phyloP scores from a whole-genome alignment of 768 basidiomycete species.

The Sutorius australiensis region DNA sequence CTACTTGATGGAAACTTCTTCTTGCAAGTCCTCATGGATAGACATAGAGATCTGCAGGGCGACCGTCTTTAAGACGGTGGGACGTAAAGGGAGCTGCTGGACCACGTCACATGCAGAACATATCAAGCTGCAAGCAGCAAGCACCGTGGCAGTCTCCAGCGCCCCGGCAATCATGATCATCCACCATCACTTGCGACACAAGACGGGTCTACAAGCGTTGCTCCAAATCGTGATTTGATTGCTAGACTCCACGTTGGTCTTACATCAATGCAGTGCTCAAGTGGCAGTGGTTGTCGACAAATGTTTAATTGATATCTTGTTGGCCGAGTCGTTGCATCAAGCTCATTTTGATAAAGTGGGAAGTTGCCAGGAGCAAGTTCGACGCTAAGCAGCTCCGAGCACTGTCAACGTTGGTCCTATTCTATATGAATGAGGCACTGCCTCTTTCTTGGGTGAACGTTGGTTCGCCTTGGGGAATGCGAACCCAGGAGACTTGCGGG shows the following conservation, averaged over 20 bases:
- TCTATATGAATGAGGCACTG: too few species aligned
- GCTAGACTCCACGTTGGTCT: neutral
- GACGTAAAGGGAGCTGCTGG: neutral
- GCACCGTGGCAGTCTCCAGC: too few species aligned
- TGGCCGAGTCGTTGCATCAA: neutral
- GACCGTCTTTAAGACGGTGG: neutral
- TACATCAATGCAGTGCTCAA: neutral
- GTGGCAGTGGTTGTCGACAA: neutral
- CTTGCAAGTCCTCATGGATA: too few species aligned
- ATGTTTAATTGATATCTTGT: neutral
- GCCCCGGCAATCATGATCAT: too few species aligned
- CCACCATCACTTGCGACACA: neutral
- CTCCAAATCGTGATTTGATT: neutral
- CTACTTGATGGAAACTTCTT: neutral
- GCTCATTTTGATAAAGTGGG: neutral
- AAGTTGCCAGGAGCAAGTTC: neutral
- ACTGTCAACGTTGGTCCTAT: neutral
- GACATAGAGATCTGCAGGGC: too few species aligned
- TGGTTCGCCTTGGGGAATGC: neutral
- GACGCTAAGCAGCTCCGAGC: neutral
- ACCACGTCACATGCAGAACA: neutral
- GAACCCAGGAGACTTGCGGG: neutral
- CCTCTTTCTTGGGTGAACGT: too few species aligned
- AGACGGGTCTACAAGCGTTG: neutral
- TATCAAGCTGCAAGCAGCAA: too few species aligned